These are phyloP conservation scores for Isatis lusitanica DNA, from an alignment of 441 rosid species.

Conservation along the genomic window DNA sequence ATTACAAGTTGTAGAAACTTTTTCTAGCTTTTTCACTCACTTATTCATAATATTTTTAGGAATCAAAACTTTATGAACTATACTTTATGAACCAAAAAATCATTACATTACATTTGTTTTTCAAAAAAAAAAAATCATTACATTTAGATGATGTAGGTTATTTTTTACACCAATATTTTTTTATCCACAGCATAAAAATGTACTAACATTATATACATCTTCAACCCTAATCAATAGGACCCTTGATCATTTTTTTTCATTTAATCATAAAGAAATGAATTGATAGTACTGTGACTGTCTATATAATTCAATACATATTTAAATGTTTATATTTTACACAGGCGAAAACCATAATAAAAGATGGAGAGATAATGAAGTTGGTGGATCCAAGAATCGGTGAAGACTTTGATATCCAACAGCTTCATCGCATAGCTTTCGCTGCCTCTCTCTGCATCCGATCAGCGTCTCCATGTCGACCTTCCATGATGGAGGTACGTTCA, in stretches of 20 bases:
- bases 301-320: neutral
- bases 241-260: neutral
- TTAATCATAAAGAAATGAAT: neutral
- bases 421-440: slow-evolving; percentile 66
- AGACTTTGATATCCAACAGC: slow-evolving; percentile 52
- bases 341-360: slow-evolving; percentile 73
- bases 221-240: neutral
- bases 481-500: slow-evolving; percentile 73
- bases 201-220: neutral
- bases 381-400: slow-evolving; percentile 81
- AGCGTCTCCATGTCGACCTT: slow-evolving; percentile 78
- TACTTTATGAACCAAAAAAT: neutral
- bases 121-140: slow-evolving; percentile 10
- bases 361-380: slow-evolving; percentile 58
- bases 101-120: too few species aligned
- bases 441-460: slow-evolving; percentile 84
- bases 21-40: neutral
- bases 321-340: slow-evolving; percentile 28
- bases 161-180: neutral
- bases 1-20: neutral
- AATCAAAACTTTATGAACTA: slow-evolving; percentile 5
- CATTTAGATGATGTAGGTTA: neutral
- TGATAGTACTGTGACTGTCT: neutral
- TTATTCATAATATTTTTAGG: neutral
- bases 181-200: neutral